Conservation (phyloP, 1,139 yeast genomes). For the Geotrichum bryndzae region DNA sequence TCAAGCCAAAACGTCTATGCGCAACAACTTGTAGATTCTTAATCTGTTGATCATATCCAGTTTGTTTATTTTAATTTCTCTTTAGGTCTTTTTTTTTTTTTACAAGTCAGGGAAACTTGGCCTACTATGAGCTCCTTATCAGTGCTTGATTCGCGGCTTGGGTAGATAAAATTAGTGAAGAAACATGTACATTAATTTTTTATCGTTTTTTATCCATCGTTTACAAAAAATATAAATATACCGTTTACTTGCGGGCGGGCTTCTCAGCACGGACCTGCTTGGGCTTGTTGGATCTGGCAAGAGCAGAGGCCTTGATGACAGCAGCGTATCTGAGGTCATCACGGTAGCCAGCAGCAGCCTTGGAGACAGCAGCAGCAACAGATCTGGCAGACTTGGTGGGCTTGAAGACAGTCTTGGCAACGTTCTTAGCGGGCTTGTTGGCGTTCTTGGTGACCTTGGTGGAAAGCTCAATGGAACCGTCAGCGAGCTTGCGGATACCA, state of each 20-base stretch:
- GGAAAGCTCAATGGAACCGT: conserved; percentile 40
- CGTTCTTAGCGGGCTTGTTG: conserved; percentile 42
- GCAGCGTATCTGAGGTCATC: conserved; percentile 44
- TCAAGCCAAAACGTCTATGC: too few relatives aligned
- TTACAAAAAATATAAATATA: not conserved
- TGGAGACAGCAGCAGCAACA: conserved; percentile 43
- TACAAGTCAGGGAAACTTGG: too few relatives aligned
- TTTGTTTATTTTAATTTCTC: too few relatives aligned
- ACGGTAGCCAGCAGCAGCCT: conserved; percentile 44
- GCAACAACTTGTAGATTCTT: too few relatives aligned
- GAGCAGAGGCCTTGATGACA: conserved; percentile 43
- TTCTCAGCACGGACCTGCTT: conserved; percentile 35
- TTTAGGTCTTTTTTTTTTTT: too few relatives aligned
- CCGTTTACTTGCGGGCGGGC: conserved; percentile 19
- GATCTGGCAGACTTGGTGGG: conserved; percentile 40
- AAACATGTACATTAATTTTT: not conserved
- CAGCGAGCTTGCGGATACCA: conserved; percentile 36
- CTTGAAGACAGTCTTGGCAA: conserved; percentile 38
- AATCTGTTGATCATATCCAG: too few relatives aligned
- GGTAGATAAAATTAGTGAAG: not conserved
- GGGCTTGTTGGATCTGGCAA: conserved; percentile 37
- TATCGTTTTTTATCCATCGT: not conserved
- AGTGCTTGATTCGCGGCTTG: too few relatives aligned
- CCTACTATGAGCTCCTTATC: too few relatives aligned
- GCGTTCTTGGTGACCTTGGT: conserved; percentile 40